phyloP scores from a whole-genome alignment of 768 basidiomycete species.

The Mrakia blollopis region DNA sequence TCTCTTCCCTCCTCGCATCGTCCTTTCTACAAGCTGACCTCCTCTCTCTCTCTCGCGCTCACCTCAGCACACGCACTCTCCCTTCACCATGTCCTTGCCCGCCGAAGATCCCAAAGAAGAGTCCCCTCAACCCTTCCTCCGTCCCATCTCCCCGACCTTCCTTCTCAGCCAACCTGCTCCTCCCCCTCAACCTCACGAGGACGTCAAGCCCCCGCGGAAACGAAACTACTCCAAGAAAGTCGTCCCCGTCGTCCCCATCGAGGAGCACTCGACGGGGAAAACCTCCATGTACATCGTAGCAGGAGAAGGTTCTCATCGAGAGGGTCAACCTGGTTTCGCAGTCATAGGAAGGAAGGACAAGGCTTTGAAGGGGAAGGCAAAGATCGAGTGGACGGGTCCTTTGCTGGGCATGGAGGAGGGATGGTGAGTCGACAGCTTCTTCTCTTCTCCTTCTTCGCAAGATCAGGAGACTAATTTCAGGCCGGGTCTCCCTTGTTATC shows the following conservation, averaged over 20 bases:
- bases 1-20: too few species aligned
- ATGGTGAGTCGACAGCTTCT: background rate
- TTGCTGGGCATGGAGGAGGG: background rate
- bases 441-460: background rate
- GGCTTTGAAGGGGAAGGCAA: background rate
- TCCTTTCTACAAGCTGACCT: too few species aligned
- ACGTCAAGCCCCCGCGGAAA: background rate
- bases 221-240: background rate
- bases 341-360: background rate
- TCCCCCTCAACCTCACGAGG: background rate
- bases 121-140: background rate
- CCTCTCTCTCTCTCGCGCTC: too few species aligned
- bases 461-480: background rate
- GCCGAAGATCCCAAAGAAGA: background rate
- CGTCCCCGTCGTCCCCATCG: background rate
- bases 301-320: constrained; percentile 10
- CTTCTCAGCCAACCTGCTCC: background rate
- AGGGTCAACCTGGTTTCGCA: constrained; percentile 15
- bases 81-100: too few species aligned
- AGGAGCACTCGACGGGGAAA: background rate
- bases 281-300: constrained; percentile 9
- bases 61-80: too few species aligned
- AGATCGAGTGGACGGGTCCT: background rate
- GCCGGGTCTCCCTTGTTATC: background rate
- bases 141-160: background rate